Evolutionary conservation across 2,329 filamentous ascomycete species (phyloP).

Genomic region (Venturia carpophila): DNA sequence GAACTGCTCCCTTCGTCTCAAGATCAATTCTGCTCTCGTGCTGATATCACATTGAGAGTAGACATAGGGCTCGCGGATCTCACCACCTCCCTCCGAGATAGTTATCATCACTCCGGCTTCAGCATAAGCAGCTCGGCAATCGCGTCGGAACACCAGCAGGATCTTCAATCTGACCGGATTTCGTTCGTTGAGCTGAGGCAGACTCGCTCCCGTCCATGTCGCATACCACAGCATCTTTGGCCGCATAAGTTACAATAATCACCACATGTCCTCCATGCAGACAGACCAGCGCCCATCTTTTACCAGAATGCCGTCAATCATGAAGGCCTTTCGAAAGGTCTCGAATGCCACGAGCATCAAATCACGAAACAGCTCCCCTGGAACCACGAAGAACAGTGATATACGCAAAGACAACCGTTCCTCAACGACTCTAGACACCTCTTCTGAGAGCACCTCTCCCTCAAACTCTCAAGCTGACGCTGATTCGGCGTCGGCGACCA

Average conservation of each 20-base stretch:
- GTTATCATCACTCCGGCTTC: slow-evolving; percentile 1
- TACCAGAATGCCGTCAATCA: slow-evolving; percentile 13
- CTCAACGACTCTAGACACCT: slow-evolving; percentile 15
- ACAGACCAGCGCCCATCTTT: slow-evolving; percentile 7
- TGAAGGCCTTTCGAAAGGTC: slow-evolving; percentile 11
- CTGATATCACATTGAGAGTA: neutral
- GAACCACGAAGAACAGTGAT: neutral
- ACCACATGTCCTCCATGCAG: neutral
- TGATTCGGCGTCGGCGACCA: neutral
- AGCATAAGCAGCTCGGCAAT: neutral
- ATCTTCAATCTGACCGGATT: neutral
- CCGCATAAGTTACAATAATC: slow-evolving; percentile 2
- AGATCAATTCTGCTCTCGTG: neutral
- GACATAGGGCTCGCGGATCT: neutral
- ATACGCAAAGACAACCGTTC: slow-evolving; percentile 14
- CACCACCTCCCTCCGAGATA: neutral
- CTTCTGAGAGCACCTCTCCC: slow-evolving; percentile 15
- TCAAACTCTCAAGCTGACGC: slow-evolving; percentile 10
- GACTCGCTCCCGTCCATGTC: neutral
- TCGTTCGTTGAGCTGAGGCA: neutral
- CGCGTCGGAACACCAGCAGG: neutral
- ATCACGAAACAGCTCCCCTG: slow-evolving; percentile 12
- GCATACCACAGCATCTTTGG: slow-evolving; percentile 5
- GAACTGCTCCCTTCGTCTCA: neutral
- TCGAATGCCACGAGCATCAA: slow-evolving; percentile 12